Base-by-base conservation (phyloP, 768 basidiomycete genomes). In the Chlorophyllum brunneum region DNA sequence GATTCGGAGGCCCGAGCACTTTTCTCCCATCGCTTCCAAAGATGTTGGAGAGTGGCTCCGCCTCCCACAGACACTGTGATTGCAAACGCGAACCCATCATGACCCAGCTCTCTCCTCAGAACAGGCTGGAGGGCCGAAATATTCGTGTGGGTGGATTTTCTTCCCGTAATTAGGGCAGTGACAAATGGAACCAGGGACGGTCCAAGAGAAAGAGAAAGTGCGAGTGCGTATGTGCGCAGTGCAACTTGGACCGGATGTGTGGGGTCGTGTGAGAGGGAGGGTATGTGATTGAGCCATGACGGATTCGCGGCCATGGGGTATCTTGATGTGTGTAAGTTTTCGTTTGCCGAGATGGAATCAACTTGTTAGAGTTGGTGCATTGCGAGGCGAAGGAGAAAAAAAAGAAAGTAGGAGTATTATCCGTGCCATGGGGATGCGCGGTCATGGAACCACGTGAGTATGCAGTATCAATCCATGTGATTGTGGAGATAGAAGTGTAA, bases 81-180 rank as follows among this genome's bases (percentile, higher is more conserved):
- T 24, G 85, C 78, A 51, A 79, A 84, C 5, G 89, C 84, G 63
- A 91, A 87, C 11, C 86, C 81, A 51, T 80, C 81, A 31, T 74
- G 56, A 6, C 77, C 74, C 9, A 87, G 64, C 60, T 90, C 86
- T 34, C 79, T 76, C 48, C 59, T 67, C 7, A 91, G 65, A 10
- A 82, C 63, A 41, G 70, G 66, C 54, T 59, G 57, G 36, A 76
- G 58, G 58, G 59, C 54, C 43, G 63, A 48, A 47, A 67, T 23
- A 51, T 55, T 54, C 51, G 62, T 60, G 50, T 54, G 57, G 6
- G 51, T 53, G 20, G 60, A 57, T 41, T 54, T 55, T 56, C 65
- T 23, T 56, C 41, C 29, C 56, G 56, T 13, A 18, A 54, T 20
- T 23, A 54, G 24, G 49, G 46, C 26, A 1, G 70, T 65, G 9